A percentile compares a stretch with the other conserved stretches of the same genome.
These are phyloP conservation scores for Cymbidium sinense DNA, from an alignment of 106 monocot genomes.

Conservation along the genomic window DNA sequence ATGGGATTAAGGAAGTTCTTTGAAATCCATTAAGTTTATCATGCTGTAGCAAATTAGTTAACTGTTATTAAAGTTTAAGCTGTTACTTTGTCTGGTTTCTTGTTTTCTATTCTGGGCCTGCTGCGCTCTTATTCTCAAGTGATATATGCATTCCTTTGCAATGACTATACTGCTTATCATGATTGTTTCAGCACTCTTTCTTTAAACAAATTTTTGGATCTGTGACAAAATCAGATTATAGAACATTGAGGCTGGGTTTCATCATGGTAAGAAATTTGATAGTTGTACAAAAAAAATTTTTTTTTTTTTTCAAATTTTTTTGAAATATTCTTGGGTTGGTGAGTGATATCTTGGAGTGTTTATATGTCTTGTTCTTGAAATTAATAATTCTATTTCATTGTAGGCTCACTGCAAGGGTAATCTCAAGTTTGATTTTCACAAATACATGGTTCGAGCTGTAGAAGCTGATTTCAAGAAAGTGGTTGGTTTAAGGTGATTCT, in stretches of 20 bases:
- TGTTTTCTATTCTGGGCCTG: neutral
- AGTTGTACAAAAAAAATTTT: neutral
- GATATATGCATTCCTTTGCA: neutral
- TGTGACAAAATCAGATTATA: constrained; percentile 70
- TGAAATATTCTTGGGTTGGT: neutral
- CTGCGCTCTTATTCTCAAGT: neutral
- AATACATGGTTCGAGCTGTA: constrained; percentile 52
- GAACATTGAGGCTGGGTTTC: constrained; percentile 71
- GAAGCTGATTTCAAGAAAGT: constrained; percentile 74
- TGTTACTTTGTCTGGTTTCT: neutral
- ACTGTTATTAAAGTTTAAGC: neutral
- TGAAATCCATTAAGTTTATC: neutral
- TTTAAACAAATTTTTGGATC: constrained; percentile 85
- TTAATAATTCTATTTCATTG: neutral
- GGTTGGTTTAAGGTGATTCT: constrained; percentile 50
- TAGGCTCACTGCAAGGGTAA: constrained; percentile 46
- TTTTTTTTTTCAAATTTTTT: neutral
- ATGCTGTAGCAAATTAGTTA: neutral
- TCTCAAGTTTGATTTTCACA: constrained; percentile 58
- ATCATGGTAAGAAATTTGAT: constrained; percentile 49
- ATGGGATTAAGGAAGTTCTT: neutral
- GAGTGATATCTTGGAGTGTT: neutral
- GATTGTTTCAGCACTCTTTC: constrained; percentile 68
- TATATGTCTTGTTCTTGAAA: neutral
- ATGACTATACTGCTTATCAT: neutral